Evolutionary conservation across 2,329 filamentous ascomycete species (phyloP), one percentile per base, ranked within the genome.

Genomic region (Penicillium sp.): DNA sequence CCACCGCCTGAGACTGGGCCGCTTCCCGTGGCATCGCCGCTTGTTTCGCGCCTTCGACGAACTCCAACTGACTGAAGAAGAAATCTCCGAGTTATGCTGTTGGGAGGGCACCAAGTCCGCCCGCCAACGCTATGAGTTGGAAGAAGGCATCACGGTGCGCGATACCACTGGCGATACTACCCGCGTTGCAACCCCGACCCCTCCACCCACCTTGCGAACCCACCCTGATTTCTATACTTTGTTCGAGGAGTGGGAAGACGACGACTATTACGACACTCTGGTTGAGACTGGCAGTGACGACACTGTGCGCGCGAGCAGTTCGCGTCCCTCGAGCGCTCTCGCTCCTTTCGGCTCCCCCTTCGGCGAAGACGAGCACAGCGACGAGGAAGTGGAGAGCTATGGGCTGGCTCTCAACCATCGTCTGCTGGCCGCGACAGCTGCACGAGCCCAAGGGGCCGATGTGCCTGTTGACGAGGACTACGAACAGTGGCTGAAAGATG

Each of bases 111-210:
- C 81, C 62, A 79, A 81, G 70, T 81, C 77, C 35, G 77, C 77
- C 15, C 76, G 78, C 54, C 73, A 81, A 63, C 74, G 75, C 56
- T 81, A 80, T 63, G 77, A 81, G 63, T 75, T 72, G 49, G 86
- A 88, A 67, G 83, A 86, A 73, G 81, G 82, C n/a, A 77, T 84
- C 38, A 82, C 77, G 48, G 85, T 89, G 43, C 74, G 76, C 58
- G 86, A 88, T 69, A 88, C 86, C 2, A 89, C 86, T 4, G 85
- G 83, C 37, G 79, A 84, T 63, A 82, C 82, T 55, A 83, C 88
- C 56, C 75, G 73, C 31, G 78, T 76, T 25, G 85, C 79, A 67
- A 78, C 83, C 14, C 81, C 81, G 35, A 62, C 69, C n/a, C 68
- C 69, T 47, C 69, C 59, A 2, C 75, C 74, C 7, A 69, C 70